Evolutionary conservation across 306 rosid species (phyloP).

Genomic region (Pyrus betulifolia): DNA sequence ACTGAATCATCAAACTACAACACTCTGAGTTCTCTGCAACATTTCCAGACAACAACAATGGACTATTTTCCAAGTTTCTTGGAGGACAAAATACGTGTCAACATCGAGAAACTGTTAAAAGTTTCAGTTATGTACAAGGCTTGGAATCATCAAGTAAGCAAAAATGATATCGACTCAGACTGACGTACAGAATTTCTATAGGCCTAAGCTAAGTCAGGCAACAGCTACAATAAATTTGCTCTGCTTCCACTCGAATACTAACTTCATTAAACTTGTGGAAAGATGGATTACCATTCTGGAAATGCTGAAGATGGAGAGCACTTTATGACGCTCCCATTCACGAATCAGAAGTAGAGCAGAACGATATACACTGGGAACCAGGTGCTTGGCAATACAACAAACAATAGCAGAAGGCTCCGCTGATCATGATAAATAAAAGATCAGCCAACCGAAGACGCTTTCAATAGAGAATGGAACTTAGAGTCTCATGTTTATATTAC

Average conservation of each 20-base stretch:
- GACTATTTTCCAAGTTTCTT: background rate
- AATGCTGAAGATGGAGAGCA: background rate
- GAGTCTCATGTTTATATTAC: slow-evolving; percentile 26
- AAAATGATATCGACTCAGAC: slow-evolving; percentile 8
- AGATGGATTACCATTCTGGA: background rate
- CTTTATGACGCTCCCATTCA: background rate
- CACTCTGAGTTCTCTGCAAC: background rate
- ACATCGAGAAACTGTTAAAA: background rate
- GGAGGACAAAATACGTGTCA: background rate
- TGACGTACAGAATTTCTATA: background rate
- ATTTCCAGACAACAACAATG: background rate
- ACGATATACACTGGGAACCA: slow-evolving; percentile 17
- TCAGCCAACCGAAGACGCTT: slow-evolving; percentile 14
- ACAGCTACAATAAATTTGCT: background rate
- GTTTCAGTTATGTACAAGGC: background rate
- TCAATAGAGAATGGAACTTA: slow-evolving; percentile 27
- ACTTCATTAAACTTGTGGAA: background rate
- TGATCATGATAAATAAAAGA: slow-evolving; percentile 36
- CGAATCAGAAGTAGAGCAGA: slow-evolving; percentile 21
- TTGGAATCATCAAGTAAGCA: background rate
- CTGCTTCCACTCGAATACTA: background rate
- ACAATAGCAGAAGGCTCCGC: slow-evolving; percentile 15
- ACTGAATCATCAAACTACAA: background rate
- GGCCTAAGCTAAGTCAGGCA: background rate
- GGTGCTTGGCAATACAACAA: slow-evolving; percentile 5